Evolutionary conservation across 495 filamentous ascomycete species (phyloP), one percentile per base, ranked within the genome.

Genomic region (Penicillium riverlandense): DNA sequence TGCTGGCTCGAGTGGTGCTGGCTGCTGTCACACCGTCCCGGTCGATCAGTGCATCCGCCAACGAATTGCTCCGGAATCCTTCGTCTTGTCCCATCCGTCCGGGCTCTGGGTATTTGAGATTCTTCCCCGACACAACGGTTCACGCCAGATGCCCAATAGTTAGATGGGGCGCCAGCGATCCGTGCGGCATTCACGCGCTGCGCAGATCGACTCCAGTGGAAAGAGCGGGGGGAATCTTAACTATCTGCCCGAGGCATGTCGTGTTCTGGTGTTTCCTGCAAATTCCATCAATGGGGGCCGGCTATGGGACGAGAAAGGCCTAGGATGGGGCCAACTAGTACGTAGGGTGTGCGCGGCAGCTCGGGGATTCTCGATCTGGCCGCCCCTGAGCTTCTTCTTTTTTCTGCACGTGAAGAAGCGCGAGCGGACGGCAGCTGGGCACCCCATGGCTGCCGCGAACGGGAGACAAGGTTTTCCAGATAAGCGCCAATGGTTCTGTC

Each of bases 131-230:
- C 37, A 40, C 43, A 62, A 60, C 61, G 58, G 56, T 54, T 49
- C 49, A 49, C 51, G 14, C 40, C 49, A 61, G 51, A 58, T 62
- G 55, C 53, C 52, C 49, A 57, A 58, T 60, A 57, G 57, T 60
- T 48, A 37, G 43, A 56, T 50, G 55, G 54, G 34, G 43, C 48
- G 22, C 36, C 35, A 37, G 63, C 38, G 55, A 49, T 51, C 58
- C 47, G 52, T 58, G 58, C 54, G 53, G 36, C 30, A 42, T 16
- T 12, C 41, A 28, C 40, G 29, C 48, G 33, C 40, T 46, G 44
- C 49, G 48, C 45, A 48, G 56, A 59, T 59, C 57, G 47, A 41
- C 46, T 1, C 50, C 50, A 59, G 47, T 49, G 47, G 47, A 40
- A 44, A 53, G 47, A 54, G 38, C 35, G 55, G 29, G 44, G 51